phyloP scores from a whole-genome alignment of 1,284 basidiomycete genomes.

The Veloporphyrellus conicus region DNA sequence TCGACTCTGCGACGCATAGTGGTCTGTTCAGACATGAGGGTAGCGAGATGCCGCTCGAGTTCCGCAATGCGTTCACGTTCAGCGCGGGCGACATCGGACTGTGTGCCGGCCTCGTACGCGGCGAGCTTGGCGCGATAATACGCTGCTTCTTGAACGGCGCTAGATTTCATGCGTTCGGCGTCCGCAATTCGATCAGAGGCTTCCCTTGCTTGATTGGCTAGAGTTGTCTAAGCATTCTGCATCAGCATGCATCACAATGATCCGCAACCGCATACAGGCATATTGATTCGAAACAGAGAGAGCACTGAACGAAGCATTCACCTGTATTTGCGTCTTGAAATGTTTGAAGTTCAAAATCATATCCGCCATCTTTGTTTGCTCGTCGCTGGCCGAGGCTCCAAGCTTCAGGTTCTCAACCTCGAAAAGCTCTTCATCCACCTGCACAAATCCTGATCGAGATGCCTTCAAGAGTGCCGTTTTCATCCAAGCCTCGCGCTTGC shows the following conservation, averaged over 20 bases:
- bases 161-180: conserved; percentile 73
- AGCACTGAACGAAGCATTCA: conserved; percentile 36
- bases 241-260: conserved; percentile 13
- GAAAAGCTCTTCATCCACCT: conserved; percentile 47
- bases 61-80: conserved; percentile 80
- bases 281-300: background rate
- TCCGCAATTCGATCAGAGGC: conserved; percentile 78
- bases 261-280: background rate
- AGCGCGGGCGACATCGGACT: conserved; percentile 63
- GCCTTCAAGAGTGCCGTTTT: conserved; percentile 78
- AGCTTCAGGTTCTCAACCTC: conserved; percentile 40
- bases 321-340: conserved; percentile 85
- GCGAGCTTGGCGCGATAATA: conserved; percentile 93
- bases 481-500: conserved; percentile 84
- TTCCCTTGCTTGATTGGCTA: conserved; percentile 71
- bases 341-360: conserved; percentile 84
- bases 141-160: conserved; percentile 90
- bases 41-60: conserved; percentile 75
- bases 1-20: conserved; percentile 68
- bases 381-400: conserved; percentile 32
- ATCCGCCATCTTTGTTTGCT: conserved; percentile 57
- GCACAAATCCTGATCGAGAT: conserved; percentile 76
- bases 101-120: conserved; percentile 74
- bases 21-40: conserved; percentile 63
- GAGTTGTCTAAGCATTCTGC: conserved; percentile 47